Base-by-base conservation (phyloP, 208 protist species). In the Trypanosoma lewisi region DNA sequence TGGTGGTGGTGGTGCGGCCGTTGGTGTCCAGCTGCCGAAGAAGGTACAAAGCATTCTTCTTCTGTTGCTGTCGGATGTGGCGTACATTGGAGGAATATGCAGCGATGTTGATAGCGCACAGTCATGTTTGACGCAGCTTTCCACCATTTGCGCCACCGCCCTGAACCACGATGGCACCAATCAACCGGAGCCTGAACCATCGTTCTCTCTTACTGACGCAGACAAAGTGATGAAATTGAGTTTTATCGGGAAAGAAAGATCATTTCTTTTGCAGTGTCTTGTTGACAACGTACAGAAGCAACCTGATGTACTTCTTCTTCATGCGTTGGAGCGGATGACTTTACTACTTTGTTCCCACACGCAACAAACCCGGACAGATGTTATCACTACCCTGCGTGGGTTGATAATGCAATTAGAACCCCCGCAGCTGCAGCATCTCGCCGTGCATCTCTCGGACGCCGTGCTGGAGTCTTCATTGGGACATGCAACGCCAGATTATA, bases 41-140 rank as follows among this genome's bases (percentile, higher is more conserved):
- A 41, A 56, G n/a, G 62, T 85, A 21, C 76, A 76, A 1, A 63
- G 50, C 12, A 75, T 75, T 6, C 51, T 79, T 27, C 62, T 87
- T n/a, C 56, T 81, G 34, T 55, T 93, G 51, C 78, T 96, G n/a
- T 71, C 80, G 4, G 69, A 92, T 47, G 63, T 86, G 3, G 70
- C 82, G 21, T 93, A 89, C 70, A 66, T 92, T 62, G 89, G 89
- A 11, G 75, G 67, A 42, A 83, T 93, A 83, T 93, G 86, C 70
- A 67, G 80, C 28, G 82, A 91, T 63, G 60, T 76, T 4, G 86
- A 93, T 48, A 82, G 65, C 39, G 75, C 86, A 11, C 89, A 92
- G 60, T 76, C 78, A 36, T 93, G 89, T 67, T 71, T 93, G 42
- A 62, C 79, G 34, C 86, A 88, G 58, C 75, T 96, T 44, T 80